A percentile compares a stretch with the other conserved stretches of the same genome.
Evolutionary conservation across 1,284 basidiomycete species (phyloP).

Genomic region (Takashimella koratensis): DNA sequence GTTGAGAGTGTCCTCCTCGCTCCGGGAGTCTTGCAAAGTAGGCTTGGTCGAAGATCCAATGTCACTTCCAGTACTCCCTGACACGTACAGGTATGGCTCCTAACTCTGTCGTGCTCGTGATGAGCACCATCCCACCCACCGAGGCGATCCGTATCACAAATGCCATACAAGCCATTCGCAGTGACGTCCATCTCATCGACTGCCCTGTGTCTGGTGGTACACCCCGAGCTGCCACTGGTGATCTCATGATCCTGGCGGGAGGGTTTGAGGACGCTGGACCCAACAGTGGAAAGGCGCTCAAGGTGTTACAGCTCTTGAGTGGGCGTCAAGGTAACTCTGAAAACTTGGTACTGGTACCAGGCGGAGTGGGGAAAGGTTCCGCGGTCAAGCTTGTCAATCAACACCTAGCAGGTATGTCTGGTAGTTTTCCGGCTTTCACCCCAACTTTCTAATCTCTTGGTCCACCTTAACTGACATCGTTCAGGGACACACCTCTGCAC

Average conservation of each 20-base stretch:
- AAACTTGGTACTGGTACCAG: conserved; percentile 14
- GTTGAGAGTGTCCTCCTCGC: conserved; percentile 20
- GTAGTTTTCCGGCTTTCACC: too few species aligned
- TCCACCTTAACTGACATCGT: conserved; percentile 15
- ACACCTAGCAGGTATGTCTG: conserved; percentile 12
- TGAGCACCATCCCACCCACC: conserved; percentile 31
- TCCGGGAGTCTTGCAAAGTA: conserved; percentile 2
- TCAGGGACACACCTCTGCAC: conserved; percentile 24
- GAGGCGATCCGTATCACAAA: conserved; percentile 12
- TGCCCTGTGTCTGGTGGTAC: conserved; percentile 37
- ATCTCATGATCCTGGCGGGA: conserved; percentile 34
- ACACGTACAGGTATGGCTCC: conserved; percentile 16
- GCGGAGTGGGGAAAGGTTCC: conserved; percentile 20
- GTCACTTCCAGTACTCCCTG: too few species aligned
- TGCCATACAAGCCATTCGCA: conserved; percentile 9
- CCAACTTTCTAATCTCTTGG: too few species aligned
- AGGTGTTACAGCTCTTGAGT: conserved; percentile 24
- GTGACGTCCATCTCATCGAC: conserved; percentile 32
- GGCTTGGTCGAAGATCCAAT: too few species aligned
- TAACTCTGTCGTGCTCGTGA: conserved; percentile 28
- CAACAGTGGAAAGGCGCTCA: conserved; percentile 4
- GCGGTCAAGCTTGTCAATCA: conserved; percentile 21
- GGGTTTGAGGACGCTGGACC: conserved; percentile 13
- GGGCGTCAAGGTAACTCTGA: conserved; percentile 9
- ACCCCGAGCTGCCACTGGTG: conserved; percentile 31